Evolutionary conservation across 176 grass and related monocot genomes (phyloP), one percentile per base, ranked within the genome.

Genomic region (Bothriochloa decipiens): DNA sequence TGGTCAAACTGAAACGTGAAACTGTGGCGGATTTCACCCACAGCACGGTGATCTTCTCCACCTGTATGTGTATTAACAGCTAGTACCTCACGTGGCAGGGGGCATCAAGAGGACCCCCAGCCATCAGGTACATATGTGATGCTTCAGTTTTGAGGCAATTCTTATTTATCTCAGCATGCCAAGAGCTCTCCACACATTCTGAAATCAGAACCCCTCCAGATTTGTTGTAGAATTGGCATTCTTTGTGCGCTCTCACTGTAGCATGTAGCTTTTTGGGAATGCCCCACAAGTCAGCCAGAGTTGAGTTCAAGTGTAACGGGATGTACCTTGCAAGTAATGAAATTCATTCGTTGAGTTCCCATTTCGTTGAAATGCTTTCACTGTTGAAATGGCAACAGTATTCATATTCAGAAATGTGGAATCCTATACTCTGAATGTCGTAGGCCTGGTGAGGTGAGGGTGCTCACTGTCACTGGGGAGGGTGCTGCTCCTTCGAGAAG

Each of bases 1-100:
- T 97, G 94, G 94, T 93, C 94, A 7, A 97, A 94, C 77, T 97
- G 67, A 94, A n/a, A 81, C 49, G 41, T 12, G 45, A 83, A 47
- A 53, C 13, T 3, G 3, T 36, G 47, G 3, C 20, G 37, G 68
- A 29, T 68, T 78, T 82, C 57, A 66, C 60, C 76, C 10, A 45
- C 58, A 77, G 33, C 62, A 67, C 18, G 5, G 47, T 79, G 68
- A 25, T 23, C 36, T 29, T 23, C 36, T 39, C 47, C 60, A 73
- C 81, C n/a, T 67, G 74, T 58, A 73, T 47, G 52, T 57, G 58
- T 68, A 62, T 50, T 23, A 68, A 62, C 73, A 66, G 13, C 22
- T 74, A 20, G 70, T 50, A 11, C 84, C 80, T 79, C 82, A 45
- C 62, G 45, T 83, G 74, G 74, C 17, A 50, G 26, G 17, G 67